These are phyloP conservation scores for Cercospora citrullina DNA, from an alignment of 2,329 filamentous ascomycete genomes.

Conservation along the genomic window DNA sequence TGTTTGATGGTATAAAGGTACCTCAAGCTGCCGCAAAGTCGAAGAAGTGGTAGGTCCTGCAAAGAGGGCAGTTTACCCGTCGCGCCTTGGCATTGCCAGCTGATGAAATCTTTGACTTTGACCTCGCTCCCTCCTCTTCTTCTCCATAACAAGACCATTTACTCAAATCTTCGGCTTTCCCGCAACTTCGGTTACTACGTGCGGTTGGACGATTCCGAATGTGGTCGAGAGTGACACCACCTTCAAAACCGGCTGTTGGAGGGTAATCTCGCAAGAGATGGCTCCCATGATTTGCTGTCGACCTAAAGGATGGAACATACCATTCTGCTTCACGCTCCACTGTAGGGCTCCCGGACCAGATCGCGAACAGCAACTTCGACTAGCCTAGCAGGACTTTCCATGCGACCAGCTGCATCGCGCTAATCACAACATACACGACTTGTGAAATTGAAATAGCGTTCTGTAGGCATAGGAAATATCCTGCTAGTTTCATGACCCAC, in stretches of 20 bases:
- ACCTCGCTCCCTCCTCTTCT: conserved; percentile 26
- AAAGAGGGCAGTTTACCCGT: conserved; percentile 3
- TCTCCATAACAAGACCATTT: conserved; percentile 62
- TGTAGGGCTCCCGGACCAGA: no score
- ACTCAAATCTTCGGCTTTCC: conserved; percentile 67
- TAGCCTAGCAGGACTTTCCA: no score
- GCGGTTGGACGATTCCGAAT: conserved; percentile 67
- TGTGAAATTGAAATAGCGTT: no score
- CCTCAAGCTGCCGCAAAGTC: neutral
- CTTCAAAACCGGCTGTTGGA: conserved; percentile 84
- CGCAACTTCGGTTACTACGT: conserved; percentile 52
- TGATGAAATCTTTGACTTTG: conserved; percentile 15
- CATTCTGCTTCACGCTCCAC: neutral
- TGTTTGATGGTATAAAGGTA: neutral
- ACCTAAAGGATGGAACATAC: conserved; percentile 64
- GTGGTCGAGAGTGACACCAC: conserved; percentile 70
- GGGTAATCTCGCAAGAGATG: conserved; percentile 51
- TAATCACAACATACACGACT: no score
- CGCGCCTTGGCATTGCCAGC: neutral
- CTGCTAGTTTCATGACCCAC: neutral
- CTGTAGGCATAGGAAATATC: neutral
- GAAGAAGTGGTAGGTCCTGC: neutral
- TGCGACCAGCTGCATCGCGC: no score
- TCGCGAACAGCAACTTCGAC: no score
- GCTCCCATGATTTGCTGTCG: conserved; percentile 67